These are phyloP conservation scores for Leptographium galeiforme DNA, from an alignment of 2,329 filamentous ascomycete genomes.

Conservation along the genomic window DNA sequence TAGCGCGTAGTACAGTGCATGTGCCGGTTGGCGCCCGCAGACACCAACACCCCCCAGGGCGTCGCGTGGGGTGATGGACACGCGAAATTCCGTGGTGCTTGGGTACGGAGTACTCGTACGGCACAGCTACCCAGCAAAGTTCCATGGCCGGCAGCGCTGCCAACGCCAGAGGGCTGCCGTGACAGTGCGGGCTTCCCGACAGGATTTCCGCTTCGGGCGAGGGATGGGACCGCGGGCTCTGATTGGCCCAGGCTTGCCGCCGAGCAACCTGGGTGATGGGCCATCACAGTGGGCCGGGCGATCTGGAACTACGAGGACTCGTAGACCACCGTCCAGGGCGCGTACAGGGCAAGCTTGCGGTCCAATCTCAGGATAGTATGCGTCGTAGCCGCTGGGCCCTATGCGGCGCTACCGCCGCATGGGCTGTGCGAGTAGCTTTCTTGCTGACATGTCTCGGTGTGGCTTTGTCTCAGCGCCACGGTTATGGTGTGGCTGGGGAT, in stretches of 20 bases:
- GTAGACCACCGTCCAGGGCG: background rate
- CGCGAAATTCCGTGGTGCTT: background rate
- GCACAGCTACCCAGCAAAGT: too few species aligned
- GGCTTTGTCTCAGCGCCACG: background rate
- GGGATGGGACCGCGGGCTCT: background rate
- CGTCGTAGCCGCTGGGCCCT: background rate
- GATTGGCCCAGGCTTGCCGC: conserved; percentile 5
- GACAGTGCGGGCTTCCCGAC: too few species aligned
- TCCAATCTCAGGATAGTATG: too few species aligned
- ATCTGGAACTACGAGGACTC: background rate
- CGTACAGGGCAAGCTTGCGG: too few species aligned
- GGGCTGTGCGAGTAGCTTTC: background rate
- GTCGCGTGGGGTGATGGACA: background rate
- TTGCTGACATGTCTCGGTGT: background rate
- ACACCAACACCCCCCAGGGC: background rate
- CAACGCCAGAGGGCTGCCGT: too few species aligned
- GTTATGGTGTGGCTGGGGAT: background rate
- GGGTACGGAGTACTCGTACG: background rate
- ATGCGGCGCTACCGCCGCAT: background rate
- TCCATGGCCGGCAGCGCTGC: too few species aligned
- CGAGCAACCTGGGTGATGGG: background rate
- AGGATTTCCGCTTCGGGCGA: background rate
- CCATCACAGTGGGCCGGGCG: background rate
- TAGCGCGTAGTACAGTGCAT: background rate
- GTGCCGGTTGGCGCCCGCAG: background rate